phyloP scores from a whole-genome alignment of 805 yeast species.

The Teunomyces cretensis region DNA sequence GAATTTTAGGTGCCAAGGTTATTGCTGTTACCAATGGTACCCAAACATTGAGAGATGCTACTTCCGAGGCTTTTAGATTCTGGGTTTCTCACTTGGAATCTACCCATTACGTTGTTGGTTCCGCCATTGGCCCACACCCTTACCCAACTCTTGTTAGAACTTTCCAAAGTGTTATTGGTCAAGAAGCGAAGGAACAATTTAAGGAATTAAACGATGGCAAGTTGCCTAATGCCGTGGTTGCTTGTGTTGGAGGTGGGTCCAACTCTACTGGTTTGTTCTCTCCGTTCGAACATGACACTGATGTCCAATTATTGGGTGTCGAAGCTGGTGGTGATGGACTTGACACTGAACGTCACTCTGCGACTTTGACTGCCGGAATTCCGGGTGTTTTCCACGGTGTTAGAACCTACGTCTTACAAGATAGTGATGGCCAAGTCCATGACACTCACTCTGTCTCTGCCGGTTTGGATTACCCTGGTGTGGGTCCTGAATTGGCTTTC shows the following conservation, averaged over 20 bases:
- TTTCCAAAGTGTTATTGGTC: conserved; percentile 95
- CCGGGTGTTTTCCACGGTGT: conserved; percentile 99
- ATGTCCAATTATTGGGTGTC: conserved; percentile 84
- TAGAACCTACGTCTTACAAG: conserved; percentile 88
- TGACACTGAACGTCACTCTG: conserved; percentile 86
- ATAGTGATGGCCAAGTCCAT: conserved; percentile 90
- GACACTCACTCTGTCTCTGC: conserved; percentile 99
- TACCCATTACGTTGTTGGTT: conserved; percentile 95
- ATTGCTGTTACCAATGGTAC: conserved; percentile 94
- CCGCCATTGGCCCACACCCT: conserved; percentile 99
- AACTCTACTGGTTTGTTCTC: conserved; percentile 95
- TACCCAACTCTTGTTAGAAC: conserved; percentile 97
- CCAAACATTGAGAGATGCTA: conserved; percentile 93
- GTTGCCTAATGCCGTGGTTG: conserved; percentile 91
- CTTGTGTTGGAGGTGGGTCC: conserved; percentile 99
- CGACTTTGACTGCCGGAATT: conserved; percentile 90
- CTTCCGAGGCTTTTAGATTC: conserved; percentile 91
- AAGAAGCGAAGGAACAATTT: conserved; percentile 91
- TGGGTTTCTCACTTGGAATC: conserved; percentile 89
- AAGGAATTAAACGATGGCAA: conserved; percentile 73
- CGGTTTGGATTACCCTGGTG: conserved; percentile 98
- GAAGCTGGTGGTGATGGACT: conserved; percentile 99
- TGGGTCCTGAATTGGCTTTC: conserved; percentile 94
- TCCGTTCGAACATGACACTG: conserved; percentile 80
- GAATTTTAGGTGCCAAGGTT: conserved; percentile 93